phyloP scores from a whole-genome alignment of 257 asterid genomes.

The Nyctanthes arbortristis region DNA sequence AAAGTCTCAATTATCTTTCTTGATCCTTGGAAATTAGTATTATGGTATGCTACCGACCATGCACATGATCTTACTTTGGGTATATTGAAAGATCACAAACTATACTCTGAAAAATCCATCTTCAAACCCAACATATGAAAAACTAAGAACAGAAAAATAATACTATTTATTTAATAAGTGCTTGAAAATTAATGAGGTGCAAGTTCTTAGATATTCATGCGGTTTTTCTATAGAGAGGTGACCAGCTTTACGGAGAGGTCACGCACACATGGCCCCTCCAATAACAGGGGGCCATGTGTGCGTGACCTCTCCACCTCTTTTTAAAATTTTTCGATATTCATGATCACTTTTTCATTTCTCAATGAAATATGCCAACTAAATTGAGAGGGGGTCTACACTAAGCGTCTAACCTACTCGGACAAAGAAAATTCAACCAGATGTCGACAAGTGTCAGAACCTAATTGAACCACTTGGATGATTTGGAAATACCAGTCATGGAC shows the following conservation, averaged over 20 bases:
- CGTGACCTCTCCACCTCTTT: too few relatives aligned
- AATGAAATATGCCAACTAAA: too few relatives aligned
- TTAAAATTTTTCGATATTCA: not conserved
- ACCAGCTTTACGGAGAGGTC: too few relatives aligned
- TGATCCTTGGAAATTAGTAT: conserved; percentile 14
- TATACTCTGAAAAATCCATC: conserved; percentile 39
- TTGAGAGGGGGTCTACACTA: too few relatives aligned
- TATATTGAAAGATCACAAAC: conserved; percentile 48
- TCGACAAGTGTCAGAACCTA: conserved; percentile 38
- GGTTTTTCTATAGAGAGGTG: too few relatives aligned
- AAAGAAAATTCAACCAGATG: conserved; percentile 4
- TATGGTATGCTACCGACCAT: conserved; percentile 24
- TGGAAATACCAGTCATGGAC: conserved; percentile 57
- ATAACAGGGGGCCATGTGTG: too few relatives aligned
- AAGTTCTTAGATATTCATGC: too few relatives aligned
- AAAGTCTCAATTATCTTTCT: not conserved
- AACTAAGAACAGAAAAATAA: not conserved
- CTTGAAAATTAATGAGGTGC: too few relatives aligned
- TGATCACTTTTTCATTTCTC: not conserved
- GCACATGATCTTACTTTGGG: conserved; percentile 59
- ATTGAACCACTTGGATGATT: conserved; percentile 33
- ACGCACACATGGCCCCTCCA: too few relatives aligned
- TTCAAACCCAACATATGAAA: conserved; percentile 19
- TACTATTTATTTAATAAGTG: conserved; percentile 11
- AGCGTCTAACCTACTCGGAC: too few relatives aligned